Conservation (phyloP, 1,284 basidiomycete genomes). For the Naganishia sp. region DNA sequence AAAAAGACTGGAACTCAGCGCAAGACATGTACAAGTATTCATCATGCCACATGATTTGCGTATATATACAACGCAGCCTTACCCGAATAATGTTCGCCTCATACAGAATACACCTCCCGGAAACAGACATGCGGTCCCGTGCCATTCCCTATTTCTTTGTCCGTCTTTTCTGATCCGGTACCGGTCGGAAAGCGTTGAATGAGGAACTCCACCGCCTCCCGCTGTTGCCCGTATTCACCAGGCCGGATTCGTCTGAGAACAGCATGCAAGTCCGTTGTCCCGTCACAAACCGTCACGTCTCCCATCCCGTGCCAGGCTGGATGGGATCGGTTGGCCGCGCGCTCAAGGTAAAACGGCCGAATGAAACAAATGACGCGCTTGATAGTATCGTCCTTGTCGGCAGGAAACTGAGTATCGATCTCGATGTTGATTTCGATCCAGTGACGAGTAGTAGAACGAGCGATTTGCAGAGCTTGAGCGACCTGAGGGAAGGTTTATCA, state of each 20-base stretch:
- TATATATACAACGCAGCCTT: not conserved
- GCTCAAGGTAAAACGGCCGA: not conserved
- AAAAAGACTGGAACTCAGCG: not conserved
- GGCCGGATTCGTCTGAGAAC: not conserved
- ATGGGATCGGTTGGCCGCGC: not conserved
- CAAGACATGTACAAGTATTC: not conserved
- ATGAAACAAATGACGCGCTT: not conserved
- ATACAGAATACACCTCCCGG: slow-evolving; percentile 1
- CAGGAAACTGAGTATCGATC: not conserved
- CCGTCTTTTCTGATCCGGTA: not conserved
- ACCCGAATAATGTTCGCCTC: not conserved
- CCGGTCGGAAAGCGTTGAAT: slow-evolving; percentile 7
- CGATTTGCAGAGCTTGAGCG: not conserved
- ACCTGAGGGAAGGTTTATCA: not conserved
- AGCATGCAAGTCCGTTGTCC: not conserved
- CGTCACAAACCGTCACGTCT: slow-evolving; percentile 9
- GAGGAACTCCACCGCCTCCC: slow-evolving; percentile 11
- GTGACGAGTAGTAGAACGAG: not conserved
- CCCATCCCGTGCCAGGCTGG: slow-evolving; percentile 1
- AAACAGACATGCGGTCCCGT: not conserved
- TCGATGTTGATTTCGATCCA: slow-evolving; percentile 5
- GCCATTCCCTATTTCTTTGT: not conserved
- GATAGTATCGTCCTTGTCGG: not conserved
- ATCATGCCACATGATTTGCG: not conserved
- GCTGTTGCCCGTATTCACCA: not conserved